phyloP scores from a whole-genome alignment of 805 yeast species.

The Suhomyces sp. region DNA sequence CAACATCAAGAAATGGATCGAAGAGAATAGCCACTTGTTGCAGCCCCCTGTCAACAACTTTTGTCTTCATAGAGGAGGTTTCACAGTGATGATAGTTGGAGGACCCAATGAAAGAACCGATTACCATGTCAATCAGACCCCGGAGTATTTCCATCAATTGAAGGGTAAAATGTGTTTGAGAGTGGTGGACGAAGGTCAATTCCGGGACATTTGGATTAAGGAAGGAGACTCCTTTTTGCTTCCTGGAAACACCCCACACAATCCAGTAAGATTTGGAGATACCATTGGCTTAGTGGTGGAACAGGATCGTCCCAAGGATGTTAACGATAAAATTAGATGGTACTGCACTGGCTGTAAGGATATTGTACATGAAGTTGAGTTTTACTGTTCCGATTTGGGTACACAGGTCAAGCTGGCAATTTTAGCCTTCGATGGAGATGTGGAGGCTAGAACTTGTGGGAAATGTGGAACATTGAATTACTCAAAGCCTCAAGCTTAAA shows the following conservation, averaged over 20 bases:
- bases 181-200: slow-evolving; percentile 71
- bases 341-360: slow-evolving; percentile 72
- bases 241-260: slow-evolving; percentile 85
- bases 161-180: slow-evolving; percentile 83
- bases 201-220: slow-evolving; percentile 68
- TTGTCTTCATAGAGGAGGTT: slow-evolving; percentile 88
- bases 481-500: slow-evolving; percentile 59
- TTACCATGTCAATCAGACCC: slow-evolving; percentile 90
- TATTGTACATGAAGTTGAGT: slow-evolving; percentile 64
- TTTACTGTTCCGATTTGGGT: slow-evolving; percentile 79
- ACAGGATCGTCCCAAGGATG: slow-evolving; percentile 79
- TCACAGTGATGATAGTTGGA: slow-evolving; percentile 93
- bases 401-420: slow-evolving; percentile 88
- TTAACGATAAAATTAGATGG: slow-evolving; percentile 80
- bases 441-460: slow-evolving; percentile 66
- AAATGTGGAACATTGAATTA: slow-evolving; percentile 72
- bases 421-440: slow-evolving; percentile 60
- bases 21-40: slow-evolving; percentile 69
- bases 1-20: slow-evolving; percentile 77
- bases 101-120: slow-evolving; percentile 95
- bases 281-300: slow-evolving; percentile 91
- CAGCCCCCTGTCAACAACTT: slow-evolving; percentile 92
- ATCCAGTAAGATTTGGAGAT: slow-evolving; percentile 81
- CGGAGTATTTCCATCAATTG: slow-evolving; percentile 88
- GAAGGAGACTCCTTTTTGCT: slow-evolving; percentile 89